phyloP scores from a whole-genome alignment of 176 grass and related monocot species.

The Guadua angustifolia region DNA sequence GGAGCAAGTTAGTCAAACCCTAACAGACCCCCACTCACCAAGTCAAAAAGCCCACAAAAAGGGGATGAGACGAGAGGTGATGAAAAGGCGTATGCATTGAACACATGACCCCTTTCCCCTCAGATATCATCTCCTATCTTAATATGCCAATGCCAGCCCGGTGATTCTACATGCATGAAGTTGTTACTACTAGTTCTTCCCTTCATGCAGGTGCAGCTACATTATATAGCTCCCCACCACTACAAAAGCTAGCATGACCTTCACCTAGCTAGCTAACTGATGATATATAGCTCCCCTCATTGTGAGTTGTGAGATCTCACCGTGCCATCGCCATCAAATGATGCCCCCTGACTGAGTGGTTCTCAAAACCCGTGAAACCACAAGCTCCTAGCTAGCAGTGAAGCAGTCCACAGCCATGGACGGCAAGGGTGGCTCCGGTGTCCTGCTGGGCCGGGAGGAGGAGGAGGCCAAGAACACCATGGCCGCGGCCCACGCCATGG shows the following conservation, averaged over 20 bases:
- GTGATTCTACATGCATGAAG: conserved; percentile 38
- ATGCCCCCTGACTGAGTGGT: neutral
- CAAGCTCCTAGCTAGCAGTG: neutral
- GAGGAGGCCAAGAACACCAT: conserved; percentile 37
- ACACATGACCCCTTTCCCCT: conserved; percentile 27
- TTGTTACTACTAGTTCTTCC: neutral
- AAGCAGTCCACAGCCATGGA: conserved; percentile 39
- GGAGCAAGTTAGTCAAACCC: conserved; percentile 44
- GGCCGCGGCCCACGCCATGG: conserved; percentile 35
- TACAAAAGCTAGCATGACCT: conserved; percentile 1
- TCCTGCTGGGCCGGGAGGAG: conserved; percentile 34
- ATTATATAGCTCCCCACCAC: neutral
- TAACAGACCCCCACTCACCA: conserved; percentile 5
- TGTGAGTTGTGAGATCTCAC: neutral
- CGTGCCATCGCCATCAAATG: conserved; percentile 41
- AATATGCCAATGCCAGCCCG: neutral
- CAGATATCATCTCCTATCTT: neutral
- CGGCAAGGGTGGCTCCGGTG: conserved; percentile 6
- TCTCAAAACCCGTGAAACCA: neutral
- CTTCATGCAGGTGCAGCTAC: conserved; percentile 22
- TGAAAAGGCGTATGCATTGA: conserved; percentile 37
- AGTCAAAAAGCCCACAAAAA: conserved; percentile 44
- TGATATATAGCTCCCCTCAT: neutral
- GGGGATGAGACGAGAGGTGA: neutral
- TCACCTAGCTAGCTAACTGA: neutral